phyloP scores from a whole-genome alignment of 2,329 filamentous ascomycete genomes.

The Amesomyces nigricolor region DNA sequence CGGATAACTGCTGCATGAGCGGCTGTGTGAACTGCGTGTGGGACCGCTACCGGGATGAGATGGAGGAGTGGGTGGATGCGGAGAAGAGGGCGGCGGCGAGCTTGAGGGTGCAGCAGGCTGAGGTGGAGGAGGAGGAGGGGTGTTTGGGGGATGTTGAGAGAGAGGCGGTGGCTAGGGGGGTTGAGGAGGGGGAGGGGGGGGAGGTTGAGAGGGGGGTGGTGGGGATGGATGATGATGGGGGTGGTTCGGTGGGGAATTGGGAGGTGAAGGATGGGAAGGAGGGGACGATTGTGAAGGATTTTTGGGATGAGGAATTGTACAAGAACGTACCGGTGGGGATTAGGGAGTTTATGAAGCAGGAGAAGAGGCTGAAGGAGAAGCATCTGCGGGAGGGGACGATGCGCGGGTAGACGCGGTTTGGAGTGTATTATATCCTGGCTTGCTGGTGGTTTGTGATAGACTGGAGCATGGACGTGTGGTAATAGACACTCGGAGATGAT shows the following conservation, averaged over 20 bases:
- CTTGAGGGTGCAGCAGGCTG: constrained; percentile 28
- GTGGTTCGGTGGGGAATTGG: constrained; percentile 69
- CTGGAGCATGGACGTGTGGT: not conserved
- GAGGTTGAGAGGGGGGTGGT: constrained; percentile 32
- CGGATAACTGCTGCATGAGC: constrained; percentile 99
- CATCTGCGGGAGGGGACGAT: constrained; percentile 53
- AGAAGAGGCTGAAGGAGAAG: constrained; percentile 80
- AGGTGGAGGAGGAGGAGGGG: constrained; percentile 19
- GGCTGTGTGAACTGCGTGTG: constrained; percentile 97
- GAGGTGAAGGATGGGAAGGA: constrained; percentile 29
- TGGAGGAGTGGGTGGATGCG: constrained; percentile 84
- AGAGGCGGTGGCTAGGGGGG: constrained; percentile 35
- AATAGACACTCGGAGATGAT: constrained; percentile 4
- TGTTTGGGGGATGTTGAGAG: constrained; percentile 22
- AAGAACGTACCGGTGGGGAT: constrained; percentile 84
- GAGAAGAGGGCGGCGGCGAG: constrained; percentile 44
- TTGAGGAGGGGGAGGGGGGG: constrained; percentile 31
- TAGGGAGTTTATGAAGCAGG: constrained; percentile 92
- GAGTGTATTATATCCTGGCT: not conserved
- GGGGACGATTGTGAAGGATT: constrained; percentile 43
- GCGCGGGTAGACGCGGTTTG: constrained; percentile 33
- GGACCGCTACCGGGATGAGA: constrained; percentile 84
- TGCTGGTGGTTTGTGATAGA: constrained; percentile 6
- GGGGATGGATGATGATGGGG: constrained; percentile 76
- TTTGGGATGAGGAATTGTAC: constrained; percentile 65